phyloP scores from a whole-genome alignment of 148 eudicot genomes.

The Arbutus unedo region DNA sequence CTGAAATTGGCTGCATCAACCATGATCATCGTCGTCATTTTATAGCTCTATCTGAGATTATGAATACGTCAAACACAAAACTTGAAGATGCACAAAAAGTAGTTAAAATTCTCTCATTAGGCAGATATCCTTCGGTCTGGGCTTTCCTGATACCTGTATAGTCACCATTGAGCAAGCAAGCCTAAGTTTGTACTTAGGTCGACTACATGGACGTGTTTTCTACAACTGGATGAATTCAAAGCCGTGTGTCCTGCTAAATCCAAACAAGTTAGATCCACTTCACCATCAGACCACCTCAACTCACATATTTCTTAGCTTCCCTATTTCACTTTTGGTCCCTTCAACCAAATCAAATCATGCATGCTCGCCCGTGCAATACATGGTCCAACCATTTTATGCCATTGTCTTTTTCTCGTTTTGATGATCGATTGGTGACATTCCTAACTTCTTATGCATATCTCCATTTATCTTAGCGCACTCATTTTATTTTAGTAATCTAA shows the following conservation, averaged over 20 bases:
- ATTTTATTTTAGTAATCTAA: neutral
- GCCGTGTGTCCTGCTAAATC: neutral
- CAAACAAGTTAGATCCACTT: neutral
- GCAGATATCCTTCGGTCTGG: neutral
- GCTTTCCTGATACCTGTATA: neutral
- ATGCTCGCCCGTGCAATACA: neutral
- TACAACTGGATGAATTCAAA: neutral
- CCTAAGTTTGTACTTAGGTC: neutral
- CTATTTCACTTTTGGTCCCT: neutral
- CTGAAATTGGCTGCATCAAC: conserved; percentile 1
- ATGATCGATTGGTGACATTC: neutral
- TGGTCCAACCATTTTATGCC: neutral
- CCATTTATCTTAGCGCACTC: neutral
- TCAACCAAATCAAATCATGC: neutral
- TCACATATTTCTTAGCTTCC: neutral
- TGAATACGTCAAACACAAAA: neutral
- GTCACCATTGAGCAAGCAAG: neutral
- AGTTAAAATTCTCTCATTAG: neutral
- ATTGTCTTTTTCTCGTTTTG: neutral
- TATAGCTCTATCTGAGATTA: neutral
- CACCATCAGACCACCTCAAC: neutral
- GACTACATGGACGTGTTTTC: neutral
- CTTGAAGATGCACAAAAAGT: no score
- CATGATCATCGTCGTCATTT: neutral
- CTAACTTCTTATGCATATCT: neutral